Conservation (phyloP, 2,329 filamentous ascomycete genomes). For the Annulohypoxylon truncatum region DNA sequence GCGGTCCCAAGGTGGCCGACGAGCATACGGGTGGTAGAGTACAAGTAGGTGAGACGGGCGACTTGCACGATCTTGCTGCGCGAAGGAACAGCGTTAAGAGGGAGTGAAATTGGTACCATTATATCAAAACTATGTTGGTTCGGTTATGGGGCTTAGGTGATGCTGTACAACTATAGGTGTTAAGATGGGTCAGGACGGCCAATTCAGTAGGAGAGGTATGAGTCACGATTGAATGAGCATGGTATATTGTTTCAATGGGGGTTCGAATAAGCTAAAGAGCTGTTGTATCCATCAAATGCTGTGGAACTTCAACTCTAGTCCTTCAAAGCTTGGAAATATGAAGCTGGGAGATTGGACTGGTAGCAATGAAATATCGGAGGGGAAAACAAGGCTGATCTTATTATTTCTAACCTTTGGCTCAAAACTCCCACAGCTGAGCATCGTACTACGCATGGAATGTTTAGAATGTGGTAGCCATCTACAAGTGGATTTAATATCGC, state of each 20-base stretch:
- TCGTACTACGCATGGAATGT: background rate
- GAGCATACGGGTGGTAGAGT: constrained; percentile 46
- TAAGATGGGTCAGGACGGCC: background rate
- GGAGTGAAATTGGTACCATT: background rate
- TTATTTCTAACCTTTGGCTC: background rate
- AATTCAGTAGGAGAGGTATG: background rate
- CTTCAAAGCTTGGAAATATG: background rate
- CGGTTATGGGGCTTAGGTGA: background rate
- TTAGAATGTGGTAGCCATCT: background rate
- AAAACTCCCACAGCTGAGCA: background rate
- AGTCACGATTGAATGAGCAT: background rate
- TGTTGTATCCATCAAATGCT: background rate
- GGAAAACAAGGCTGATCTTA: background rate
- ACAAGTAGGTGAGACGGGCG: constrained; percentile 49
- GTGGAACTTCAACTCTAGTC: too few relatives aligned
- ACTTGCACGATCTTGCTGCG: constrained; percentile 49
- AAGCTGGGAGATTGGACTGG: background rate
- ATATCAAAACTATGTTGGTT: background rate
- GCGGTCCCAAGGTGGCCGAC: constrained; percentile 49
- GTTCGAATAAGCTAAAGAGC: background rate
- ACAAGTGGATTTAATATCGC: background rate
- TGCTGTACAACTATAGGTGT: constrained; percentile 9
- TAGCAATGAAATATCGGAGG: background rate
- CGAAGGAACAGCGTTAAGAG: constrained; percentile 40
- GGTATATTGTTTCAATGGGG: background rate